These are phyloP conservation scores for Pleurotus giganteus DNA, from an alignment of 768 basidiomycete species.

Conservation along the genomic window DNA sequence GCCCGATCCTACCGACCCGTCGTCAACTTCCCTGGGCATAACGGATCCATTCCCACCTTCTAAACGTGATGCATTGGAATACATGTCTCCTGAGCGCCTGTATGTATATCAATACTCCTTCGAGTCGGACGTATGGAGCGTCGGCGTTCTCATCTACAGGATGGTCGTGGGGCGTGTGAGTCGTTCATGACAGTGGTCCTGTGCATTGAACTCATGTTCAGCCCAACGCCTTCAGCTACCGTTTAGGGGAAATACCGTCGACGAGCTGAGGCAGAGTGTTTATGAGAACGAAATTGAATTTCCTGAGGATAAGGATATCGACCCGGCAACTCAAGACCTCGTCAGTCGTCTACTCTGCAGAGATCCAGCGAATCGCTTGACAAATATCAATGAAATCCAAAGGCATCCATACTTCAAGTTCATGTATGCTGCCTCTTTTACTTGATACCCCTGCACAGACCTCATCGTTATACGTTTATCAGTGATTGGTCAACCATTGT, in stretches of 20 bases:
- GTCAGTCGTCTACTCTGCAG: neutral
- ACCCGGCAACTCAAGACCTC: neutral
- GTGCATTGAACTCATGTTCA: neutral
- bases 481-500: conserved; percentile 1
- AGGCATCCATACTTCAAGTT: neutral
- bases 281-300: neutral
- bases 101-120: neutral
- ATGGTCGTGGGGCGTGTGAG: neutral
- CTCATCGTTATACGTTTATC: neutral
- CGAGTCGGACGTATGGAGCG: conserved; percentile 2
- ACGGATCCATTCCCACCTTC: neutral
- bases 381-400: neutral
- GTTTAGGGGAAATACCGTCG: neutral
- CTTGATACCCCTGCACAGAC: neutral
- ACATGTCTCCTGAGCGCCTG: conserved; percentile 6
- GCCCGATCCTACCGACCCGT: neutral
- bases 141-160: conserved; percentile 2
- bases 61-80: neutral
- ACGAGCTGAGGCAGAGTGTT: neutral
- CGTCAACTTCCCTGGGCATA: neutral
- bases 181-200: neutral
- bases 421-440: neutral
- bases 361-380: neutral
- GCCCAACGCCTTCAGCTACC: neutral
- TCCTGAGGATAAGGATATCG: neutral